phyloP scores from a whole-genome alignment of 1,284 basidiomycete species.

The Agaricales sp. region DNA sequence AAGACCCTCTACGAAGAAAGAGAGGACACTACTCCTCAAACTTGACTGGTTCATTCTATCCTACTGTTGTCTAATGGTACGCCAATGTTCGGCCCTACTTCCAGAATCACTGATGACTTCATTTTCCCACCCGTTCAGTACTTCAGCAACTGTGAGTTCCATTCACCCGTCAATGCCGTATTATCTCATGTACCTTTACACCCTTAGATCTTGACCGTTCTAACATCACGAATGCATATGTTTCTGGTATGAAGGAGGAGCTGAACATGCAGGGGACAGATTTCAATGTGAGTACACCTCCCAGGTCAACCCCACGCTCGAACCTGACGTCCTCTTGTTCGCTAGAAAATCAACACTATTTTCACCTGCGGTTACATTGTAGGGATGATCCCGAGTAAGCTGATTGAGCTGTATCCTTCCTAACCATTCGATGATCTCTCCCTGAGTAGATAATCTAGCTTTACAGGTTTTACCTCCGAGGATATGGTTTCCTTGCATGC shows the following conservation, averaged over 20 bases:
- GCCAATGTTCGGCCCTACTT: slow-evolving; percentile 13
- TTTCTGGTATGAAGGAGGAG: slow-evolving; percentile 78
- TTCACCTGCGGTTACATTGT: slow-evolving; percentile 66
- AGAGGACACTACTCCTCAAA: slow-evolving; percentile 41
- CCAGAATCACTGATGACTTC: slow-evolving; percentile 5
- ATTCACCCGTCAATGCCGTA: neutral
- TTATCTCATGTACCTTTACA: neutral
- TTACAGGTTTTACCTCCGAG: slow-evolving; percentile 50
- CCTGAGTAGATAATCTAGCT: slow-evolving; percentile 46
- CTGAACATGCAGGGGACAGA: slow-evolving; percentile 61
- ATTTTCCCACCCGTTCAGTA: slow-evolving; percentile 29
- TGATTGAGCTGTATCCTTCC: neutral
- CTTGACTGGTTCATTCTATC: slow-evolving; percentile 59
- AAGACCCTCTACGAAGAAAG: slow-evolving; percentile 24
- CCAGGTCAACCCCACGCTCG: slow-evolving; percentile 1
- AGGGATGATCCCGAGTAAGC: slow-evolving; percentile 60
- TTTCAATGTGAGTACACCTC: slow-evolving; percentile 42
- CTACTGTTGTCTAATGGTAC: slow-evolving; percentile 60
- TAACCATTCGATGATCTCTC: slow-evolving; percentile 3
- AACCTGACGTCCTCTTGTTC: slow-evolving; percentile 7
- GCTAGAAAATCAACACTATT: slow-evolving; percentile 57
- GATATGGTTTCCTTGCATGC: slow-evolving; percentile 58
- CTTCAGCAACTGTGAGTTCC: slow-evolving; percentile 48
- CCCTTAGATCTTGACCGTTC: slow-evolving; percentile 50
- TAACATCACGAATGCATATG: slow-evolving; percentile 62